phyloP scores from a whole-genome alignment of 352 stramenopile species.

The Globisporangium paddicum region DNA sequence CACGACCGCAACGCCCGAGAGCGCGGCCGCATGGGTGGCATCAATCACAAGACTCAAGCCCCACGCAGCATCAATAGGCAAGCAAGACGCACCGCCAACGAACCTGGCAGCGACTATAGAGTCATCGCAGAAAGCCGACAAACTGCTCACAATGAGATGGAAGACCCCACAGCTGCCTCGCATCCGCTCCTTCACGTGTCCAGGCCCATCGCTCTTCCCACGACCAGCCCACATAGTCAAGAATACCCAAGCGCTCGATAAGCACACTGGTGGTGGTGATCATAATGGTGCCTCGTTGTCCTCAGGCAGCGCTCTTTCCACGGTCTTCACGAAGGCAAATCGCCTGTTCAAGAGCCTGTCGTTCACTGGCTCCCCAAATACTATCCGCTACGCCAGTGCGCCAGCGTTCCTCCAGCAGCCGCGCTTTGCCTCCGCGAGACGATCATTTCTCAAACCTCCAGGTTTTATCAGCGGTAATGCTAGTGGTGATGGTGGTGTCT shows the following conservation, averaged over 20 bases:
- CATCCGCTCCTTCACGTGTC: not conserved
- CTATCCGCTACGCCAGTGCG: not conserved
- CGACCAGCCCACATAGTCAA: not conserved
- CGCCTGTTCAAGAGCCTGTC: not conserved
- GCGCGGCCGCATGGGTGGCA: not conserved
- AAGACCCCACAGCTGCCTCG: not conserved
- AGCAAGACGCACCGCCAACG: not conserved
- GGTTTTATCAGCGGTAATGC: not conserved
- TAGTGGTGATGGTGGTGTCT: not conserved
- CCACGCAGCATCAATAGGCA: not conserved
- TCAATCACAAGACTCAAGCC: not conserved
- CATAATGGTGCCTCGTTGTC: not conserved
- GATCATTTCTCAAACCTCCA: not conserved
- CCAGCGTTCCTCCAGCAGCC: not conserved
- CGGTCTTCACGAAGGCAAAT: not conserved
- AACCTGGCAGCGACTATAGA: too few species aligned
- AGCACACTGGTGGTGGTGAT: not conserved
- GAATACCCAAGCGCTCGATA: too few species aligned
- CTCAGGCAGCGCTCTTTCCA: not conserved
- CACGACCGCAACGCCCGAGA: not conserved
- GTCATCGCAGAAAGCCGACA: not conserved
- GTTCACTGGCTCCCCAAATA: not conserved
- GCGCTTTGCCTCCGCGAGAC: not conserved
- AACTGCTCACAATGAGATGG: not conserved
- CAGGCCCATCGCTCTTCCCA: not conserved